Conservation (phyloP, 768 basidiomycete species). For the Phylloporus rhodoxanthus region DNA sequence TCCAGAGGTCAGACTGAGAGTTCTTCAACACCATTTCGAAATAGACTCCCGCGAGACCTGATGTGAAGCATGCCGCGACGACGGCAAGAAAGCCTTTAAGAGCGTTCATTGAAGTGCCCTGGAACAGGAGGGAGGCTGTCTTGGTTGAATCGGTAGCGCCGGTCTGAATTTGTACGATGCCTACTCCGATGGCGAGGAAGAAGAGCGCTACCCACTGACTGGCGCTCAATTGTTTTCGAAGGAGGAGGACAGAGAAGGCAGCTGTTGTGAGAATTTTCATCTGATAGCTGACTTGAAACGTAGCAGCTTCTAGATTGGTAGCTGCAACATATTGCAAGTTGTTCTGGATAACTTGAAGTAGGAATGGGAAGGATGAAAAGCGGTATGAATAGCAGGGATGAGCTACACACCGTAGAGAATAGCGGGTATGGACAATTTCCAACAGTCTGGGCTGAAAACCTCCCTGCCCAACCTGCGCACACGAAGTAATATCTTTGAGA, state of each 20-base stretch:
- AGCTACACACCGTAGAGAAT: conserved; percentile 70
- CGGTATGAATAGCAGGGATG: not conserved
- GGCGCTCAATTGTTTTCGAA: conserved; percentile 67
- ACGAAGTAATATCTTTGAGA: conserved; percentile 37
- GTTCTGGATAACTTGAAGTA: conserved; percentile 73
- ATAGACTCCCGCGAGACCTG: conserved; percentile 94
- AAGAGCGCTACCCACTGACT: conserved; percentile 82
- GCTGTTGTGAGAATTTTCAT: conserved; percentile 97
- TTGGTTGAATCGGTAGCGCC: conserved; percentile 22
- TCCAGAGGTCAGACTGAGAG: conserved; percentile 86
- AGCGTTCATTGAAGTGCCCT: conserved; percentile 63
- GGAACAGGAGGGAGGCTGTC: conserved; percentile 28
- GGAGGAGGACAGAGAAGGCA: conserved; percentile 76
- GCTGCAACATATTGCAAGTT: conserved; percentile 94
- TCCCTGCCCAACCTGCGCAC: conserved; percentile 56
- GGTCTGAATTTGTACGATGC: conserved; percentile 80
- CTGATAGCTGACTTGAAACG: conserved; percentile 95
- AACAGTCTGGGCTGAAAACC: conserved; percentile 86
- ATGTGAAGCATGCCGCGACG: conserved; percentile 86
- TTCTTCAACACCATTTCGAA: conserved; percentile 97
- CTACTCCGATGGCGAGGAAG: conserved; percentile 84
- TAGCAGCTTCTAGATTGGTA: conserved; percentile 89
- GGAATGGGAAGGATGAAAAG: conserved; percentile 6
- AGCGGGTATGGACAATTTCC: conserved; percentile 96
- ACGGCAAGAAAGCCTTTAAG: conserved; percentile 88